Conservation (phyloP, 441 rosid species). For the Croton laevigatus region DNA sequence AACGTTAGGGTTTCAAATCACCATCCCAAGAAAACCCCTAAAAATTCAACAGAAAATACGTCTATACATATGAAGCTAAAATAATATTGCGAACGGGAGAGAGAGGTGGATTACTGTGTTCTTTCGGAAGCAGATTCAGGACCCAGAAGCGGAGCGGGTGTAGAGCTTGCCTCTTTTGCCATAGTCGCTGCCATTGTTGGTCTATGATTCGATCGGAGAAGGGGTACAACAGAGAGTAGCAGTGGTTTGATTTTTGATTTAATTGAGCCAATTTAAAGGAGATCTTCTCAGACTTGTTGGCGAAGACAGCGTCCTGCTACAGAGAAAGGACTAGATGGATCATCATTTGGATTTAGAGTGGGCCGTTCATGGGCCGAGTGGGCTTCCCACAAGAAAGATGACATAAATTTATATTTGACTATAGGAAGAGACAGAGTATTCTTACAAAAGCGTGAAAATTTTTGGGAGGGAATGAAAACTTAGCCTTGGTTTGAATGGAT, state of each 20-base stretch:
- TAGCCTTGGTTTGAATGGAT: no score
- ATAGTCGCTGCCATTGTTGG: background rate
- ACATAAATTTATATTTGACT: no score
- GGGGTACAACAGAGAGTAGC: background rate
- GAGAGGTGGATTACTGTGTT: constrained; percentile 45
- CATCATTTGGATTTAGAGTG: background rate
- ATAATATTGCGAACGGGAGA: background rate
- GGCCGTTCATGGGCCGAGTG: background rate
- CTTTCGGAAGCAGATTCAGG: constrained; percentile 51
- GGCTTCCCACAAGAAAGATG: no score
- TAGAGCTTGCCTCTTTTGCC: constrained; percentile 2
- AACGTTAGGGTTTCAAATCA: constrained; percentile 7
- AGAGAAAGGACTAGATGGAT: background rate
- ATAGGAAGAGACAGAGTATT: no score
- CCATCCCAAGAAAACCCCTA: background rate
- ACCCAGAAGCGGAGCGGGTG: constrained; percentile 24
- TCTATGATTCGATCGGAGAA: background rate
- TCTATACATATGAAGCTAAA: background rate
- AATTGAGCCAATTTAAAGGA: background rate
- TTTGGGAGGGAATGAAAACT: no score
- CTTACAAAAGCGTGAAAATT: no score
- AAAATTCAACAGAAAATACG: background rate
- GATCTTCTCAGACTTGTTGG: constrained; percentile 9
- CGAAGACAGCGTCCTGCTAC: background rate
- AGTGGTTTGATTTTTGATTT: background rate